Evolutionary conservation across 345 rosid species (phyloP), one percentile per base, ranked within the genome.

Genomic region (Corchorus olitorius): DNA sequence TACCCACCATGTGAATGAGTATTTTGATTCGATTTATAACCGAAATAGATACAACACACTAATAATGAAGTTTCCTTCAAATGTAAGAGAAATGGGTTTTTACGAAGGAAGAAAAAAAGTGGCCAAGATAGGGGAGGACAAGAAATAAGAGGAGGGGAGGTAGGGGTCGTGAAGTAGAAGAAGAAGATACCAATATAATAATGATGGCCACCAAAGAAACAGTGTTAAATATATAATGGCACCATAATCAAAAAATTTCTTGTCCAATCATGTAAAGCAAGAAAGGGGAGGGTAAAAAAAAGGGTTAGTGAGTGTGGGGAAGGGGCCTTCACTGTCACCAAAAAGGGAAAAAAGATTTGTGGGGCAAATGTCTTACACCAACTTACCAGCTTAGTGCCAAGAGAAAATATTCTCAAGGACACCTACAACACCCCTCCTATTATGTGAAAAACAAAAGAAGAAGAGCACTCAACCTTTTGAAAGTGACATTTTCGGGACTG

Each of bases 351-450:
- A 77, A 80, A 39, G 65, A 71, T 70, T 70, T 45, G 86, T 80
- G 79, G 83, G 86, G 78, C 58, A 77, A 53, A 65, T 70, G 65
- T 49, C 69, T 54, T 35, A 46, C 58, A 22, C 80, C 76, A 49
- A 33, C 76, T 46, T 55, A 70, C 54, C 63, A 74, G 77, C 78
- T 60, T 41, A 56, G 19, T 63, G 80, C 69, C 79, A 74, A 77
- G 45, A 17, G 54, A 71, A 76, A 74, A 83, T 83, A 79, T 83
- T 79, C 81, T 70, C 48, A 58, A 76, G 76, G 77, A 80, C 82
- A n/a, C 71, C 41, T 60, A 59, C 79, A 58, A 60, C 66, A 76
- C n/a, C 55, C 35, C 35, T 17, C 73, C 76, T 56, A 73, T 64
- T 74, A 64, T 58, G 77, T 66, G 54, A 79, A 77, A 39, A 76